A percentile compares a stretch with the other conserved stretches of the same genome.
phyloP scores from a whole-genome alignment of 2,329 filamentous ascomycete genomes.

The Stagonosporopsis tanaceti region DNA sequence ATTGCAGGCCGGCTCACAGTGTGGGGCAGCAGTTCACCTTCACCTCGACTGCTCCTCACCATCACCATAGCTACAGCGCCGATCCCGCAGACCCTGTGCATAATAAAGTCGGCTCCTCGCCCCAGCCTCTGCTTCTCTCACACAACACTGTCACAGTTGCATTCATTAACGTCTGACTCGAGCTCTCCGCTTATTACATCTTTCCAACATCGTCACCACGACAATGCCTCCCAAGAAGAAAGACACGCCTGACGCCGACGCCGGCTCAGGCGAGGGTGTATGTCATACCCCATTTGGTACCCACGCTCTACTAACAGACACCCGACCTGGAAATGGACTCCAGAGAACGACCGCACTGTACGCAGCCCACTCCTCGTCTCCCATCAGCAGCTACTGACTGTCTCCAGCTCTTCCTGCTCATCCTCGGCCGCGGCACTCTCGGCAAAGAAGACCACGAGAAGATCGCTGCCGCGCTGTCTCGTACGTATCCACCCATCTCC shows the following conservation, averaged over 20 bases:
- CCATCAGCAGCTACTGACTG: background rate
- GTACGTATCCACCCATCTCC: background rate
- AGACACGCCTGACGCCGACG: background rate
- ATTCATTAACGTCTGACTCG: background rate
- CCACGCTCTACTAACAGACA: background rate
- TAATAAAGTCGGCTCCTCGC: background rate
- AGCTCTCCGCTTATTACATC: background rate
- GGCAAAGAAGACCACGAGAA: background rate
- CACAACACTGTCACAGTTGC: background rate
- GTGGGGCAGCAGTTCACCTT: background rate
- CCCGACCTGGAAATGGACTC: conserved; percentile 2
- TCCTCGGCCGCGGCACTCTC: background rate
- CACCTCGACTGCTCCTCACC: conserved; percentile 1
- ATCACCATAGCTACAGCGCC: background rate
- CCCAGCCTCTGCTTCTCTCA: background rate
- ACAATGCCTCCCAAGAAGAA: conserved; percentile 14
- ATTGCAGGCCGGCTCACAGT: background rate
- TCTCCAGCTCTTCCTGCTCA: conserved; percentile 2
- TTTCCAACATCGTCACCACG: background rate
- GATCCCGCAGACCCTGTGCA: background rate
- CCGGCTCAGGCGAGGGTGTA: background rate
- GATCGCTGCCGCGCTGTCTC: background rate
- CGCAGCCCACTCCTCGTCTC: background rate
- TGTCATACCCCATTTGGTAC: background rate
- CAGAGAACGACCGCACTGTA: conserved; percentile 13